Evolutionary conservation across 1,284 basidiomycete species (phyloP).

Genomic region (Irpex sp.): DNA sequence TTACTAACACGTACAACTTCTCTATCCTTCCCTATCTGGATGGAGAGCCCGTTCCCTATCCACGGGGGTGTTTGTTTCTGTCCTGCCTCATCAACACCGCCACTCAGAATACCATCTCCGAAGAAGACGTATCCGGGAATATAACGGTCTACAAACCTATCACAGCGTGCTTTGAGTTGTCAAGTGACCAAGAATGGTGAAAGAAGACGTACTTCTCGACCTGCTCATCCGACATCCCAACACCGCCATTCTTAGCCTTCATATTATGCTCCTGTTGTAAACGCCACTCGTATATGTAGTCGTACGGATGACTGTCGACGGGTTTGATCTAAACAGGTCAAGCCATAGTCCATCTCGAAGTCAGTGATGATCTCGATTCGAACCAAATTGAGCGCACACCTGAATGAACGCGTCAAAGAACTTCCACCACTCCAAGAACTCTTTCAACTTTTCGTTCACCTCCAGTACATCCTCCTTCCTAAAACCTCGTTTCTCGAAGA

Average conservation of each 20-base stretch:
- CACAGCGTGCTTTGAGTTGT: background rate
- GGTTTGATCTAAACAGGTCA: conserved; percentile 46
- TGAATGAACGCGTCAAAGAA: conserved; percentile 69
- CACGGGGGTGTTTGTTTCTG: conserved; percentile 21
- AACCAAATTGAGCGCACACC: conserved; percentile 34
- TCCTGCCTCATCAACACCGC: conserved; percentile 17
- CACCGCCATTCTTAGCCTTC: conserved; percentile 79
- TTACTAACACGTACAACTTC: conserved; percentile 17
- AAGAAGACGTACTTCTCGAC: conserved; percentile 58
- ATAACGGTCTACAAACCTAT: conserved; percentile 75
- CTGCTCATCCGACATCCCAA: conserved; percentile 81
- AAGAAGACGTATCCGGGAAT: conserved; percentile 87
- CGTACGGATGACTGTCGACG: conserved; percentile 43
- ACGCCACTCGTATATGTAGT: conserved; percentile 75
- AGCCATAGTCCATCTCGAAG: background rate
- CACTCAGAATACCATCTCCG: conserved; percentile 40
- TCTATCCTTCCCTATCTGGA: conserved; percentile 25
- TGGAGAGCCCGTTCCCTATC: conserved; percentile 21
- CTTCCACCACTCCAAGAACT: conserved; percentile 66
- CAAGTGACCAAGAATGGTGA: too few species aligned
- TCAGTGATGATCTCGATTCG: background rate
- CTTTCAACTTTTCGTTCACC: conserved; percentile 57
- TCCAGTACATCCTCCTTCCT: conserved; percentile 47
- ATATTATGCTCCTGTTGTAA: conserved; percentile 85
- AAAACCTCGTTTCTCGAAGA: conserved; percentile 34